A percentile compares a stretch with the other conserved stretches of the same genome.
phyloP scores from a whole-genome alignment of 495 filamentous ascomycete genomes.

The Hypoxylon cercidicola region DNA sequence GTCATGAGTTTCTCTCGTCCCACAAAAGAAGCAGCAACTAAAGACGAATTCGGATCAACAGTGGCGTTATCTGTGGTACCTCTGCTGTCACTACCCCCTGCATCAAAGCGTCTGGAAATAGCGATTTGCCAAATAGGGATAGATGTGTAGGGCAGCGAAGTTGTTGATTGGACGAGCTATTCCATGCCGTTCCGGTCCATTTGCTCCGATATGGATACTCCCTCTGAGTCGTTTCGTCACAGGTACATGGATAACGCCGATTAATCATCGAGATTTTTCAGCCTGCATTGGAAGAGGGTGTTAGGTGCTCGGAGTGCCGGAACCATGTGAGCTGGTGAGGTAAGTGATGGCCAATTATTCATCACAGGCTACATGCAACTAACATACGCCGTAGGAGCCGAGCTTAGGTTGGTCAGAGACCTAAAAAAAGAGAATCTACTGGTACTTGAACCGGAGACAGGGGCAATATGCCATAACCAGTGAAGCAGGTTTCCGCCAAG shows the following conservation, averaged over 20 bases:
- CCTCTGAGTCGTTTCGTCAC: slow-evolving; percentile 30
- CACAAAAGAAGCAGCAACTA: background rate
- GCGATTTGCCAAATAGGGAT: slow-evolving; percentile 32
- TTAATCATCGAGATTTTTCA: slow-evolving; percentile 11
- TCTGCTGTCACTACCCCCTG: slow-evolving; percentile 27
- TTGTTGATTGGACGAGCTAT: slow-evolving; percentile 21
- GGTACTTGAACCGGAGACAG: background rate
- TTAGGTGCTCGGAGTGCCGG: no score
- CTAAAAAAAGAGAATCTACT: slow-evolving; percentile 21
- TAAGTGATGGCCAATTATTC: no score
- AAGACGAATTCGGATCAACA: background rate
- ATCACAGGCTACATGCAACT: no score
- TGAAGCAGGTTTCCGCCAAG: slow-evolving; percentile 27
- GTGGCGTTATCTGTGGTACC: slow-evolving; percentile 9
- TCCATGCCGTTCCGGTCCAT: slow-evolving; percentile 13
- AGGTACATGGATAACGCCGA: slow-evolving; percentile 11
- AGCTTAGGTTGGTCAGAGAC: background rate
- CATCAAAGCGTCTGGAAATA: slow-evolving; percentile 9
- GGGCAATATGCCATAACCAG: slow-evolving; percentile 17
- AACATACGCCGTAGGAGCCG: slow-evolving; percentile 3
- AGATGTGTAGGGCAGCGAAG: background rate
- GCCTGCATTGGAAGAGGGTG: background rate
- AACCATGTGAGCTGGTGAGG: no score
- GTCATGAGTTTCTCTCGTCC: no score
- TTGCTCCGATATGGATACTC: slow-evolving; percentile 20